A percentile compares a stretch with the other conserved stretches of the same genome.
These are phyloP conservation scores for Camelina hispida DNA, from an alignment of 345 rosid species.

Conservation along the genomic window DNA sequence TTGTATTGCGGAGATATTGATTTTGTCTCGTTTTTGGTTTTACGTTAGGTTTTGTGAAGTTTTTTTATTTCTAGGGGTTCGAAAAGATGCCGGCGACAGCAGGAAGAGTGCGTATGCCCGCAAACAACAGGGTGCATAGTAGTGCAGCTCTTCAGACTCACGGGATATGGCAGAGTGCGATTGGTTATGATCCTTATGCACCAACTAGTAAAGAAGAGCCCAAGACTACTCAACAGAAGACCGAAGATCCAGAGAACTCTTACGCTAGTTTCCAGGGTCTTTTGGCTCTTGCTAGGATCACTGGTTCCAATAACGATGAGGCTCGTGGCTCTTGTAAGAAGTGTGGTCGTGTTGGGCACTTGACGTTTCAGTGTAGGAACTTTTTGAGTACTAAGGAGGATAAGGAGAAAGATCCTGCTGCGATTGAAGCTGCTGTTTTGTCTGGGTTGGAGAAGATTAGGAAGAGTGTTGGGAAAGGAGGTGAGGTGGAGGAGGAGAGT, in stretches of 20 bases:
- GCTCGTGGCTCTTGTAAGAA: constrained; percentile 92
- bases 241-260: constrained; percentile 65
- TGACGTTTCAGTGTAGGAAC: constrained; percentile 88
- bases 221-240: constrained; percentile 50
- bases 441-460: constrained; percentile 77
- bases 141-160: constrained; percentile 98
- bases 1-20: not conserved
- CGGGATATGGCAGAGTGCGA: constrained; percentile 98
- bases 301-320: constrained; percentile 76
- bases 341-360: constrained; percentile 95
- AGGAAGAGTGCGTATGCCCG: constrained; percentile 99
- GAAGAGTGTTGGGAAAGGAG: constrained; percentile 57
- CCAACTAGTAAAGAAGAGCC: constrained; percentile 79
- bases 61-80: constrained; percentile 15
- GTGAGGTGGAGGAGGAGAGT: constrained; percentile 57
- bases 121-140: constrained; percentile 97
- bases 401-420: constrained; percentile 62
- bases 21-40: not conserved
- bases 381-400: constrained; percentile 83
- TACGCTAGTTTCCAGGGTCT: constrained; percentile 87
- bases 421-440: constrained; percentile 65
- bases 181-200: constrained; percentile 95
- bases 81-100: constrained; percentile 98
- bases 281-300: constrained; percentile 80
- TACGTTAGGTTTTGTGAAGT: constrained; percentile 27